Evolutionary conservation across 2,329 filamentous ascomycete species (phyloP), one percentile per base, ranked within the genome.

Genomic region (Epichloe aotearoae): DNA sequence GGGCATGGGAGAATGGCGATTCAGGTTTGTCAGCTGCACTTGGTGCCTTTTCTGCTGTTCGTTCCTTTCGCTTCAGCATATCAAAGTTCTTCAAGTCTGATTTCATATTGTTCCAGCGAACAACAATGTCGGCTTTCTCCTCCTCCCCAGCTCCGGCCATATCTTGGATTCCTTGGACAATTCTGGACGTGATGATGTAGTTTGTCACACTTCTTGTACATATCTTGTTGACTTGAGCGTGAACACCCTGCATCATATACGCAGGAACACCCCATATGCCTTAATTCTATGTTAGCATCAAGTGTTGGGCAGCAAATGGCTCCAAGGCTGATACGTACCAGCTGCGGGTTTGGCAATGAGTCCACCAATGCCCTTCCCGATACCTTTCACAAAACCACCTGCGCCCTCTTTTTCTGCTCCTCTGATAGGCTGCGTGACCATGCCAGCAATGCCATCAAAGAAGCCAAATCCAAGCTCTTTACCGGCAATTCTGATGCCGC

Each of bases 331-430:
- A 17, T 20, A 66, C 76, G 66, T 66, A 82, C 82, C 88, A 53
- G 86, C 87, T 51, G 83, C 79, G n/a, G 88, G 86, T 62, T 95
- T 95, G 19, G 93, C 69, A 1, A 93, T 73, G 2, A 94, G 64
- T 0, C 90, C 90, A 4, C 87, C 88, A 39, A 95, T 77, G 0
- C 88, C 90, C 62, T 88, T 93, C 1, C 84, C 88, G 43, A 95
- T 73, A 0, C 87, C 87, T 64, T 90, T 91, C 12, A 89, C 61
- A 7, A 90, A 73, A 1, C 90, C 90, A 3, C 56, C 59, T 1
- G 66, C 65, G 1, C 73, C 72, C 40, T 73, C 71, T 53, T 71
- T 73, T 50, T 71, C 66, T 0, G 72, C 72, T 1, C 67, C 89
- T 53, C 77, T 77, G 4, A 83, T 66, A 0, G 89, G 89, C 56